These are phyloP conservation scores for Alternaria hordeiaustralica DNA, from an alignment of 2,329 filamentous ascomycete species.

Conservation along the genomic window DNA sequence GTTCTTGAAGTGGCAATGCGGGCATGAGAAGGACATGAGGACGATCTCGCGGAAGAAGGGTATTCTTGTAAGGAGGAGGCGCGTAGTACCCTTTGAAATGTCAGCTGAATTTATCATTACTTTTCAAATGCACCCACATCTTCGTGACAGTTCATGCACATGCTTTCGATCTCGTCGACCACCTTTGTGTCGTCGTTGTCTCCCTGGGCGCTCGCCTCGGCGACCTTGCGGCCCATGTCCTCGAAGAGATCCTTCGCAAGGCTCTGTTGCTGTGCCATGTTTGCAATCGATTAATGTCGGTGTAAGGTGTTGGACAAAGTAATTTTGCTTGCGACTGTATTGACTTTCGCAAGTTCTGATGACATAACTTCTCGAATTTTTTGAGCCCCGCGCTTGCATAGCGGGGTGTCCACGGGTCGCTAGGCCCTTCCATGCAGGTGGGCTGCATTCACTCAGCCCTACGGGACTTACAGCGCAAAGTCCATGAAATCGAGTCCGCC, in stretches of 20 bases:
- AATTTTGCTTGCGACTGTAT: background rate
- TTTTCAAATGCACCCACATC: conserved; percentile 42
- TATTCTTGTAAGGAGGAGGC: conserved; percentile 87
- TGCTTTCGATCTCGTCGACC: conserved; percentile 60
- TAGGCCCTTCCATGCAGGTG: conserved; percentile 29
- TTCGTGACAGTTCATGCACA: conserved; percentile 63
- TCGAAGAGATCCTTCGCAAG: conserved; percentile 59
- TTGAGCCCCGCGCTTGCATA: conserved; percentile 40
- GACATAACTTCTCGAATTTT: conserved; percentile 38
- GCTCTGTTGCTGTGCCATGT: conserved; percentile 46
- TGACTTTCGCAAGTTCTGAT: conserved; percentile 15
- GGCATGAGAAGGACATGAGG: conserved; percentile 94
- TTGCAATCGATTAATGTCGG: background rate
- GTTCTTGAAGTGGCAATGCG: conserved; percentile 87
- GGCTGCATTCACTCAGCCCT: conserved; percentile 20
- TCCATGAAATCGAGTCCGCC: conserved; percentile 60
- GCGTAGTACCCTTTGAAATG: conserved; percentile 73
- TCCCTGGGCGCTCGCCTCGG: conserved; percentile 47
- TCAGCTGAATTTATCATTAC: conserved; percentile 21
- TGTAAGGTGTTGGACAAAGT: background rate
- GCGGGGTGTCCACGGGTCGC: conserved; percentile 24
- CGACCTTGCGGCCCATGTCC: conserved; percentile 59
- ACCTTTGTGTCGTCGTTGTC: conserved; percentile 53
- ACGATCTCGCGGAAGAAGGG: conserved; percentile 98
- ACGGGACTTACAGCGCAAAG: conserved; percentile 54